Base-by-base conservation (phyloP, 192 early-diverging fungal species). In the Backusella parvicylindrica region DNA sequence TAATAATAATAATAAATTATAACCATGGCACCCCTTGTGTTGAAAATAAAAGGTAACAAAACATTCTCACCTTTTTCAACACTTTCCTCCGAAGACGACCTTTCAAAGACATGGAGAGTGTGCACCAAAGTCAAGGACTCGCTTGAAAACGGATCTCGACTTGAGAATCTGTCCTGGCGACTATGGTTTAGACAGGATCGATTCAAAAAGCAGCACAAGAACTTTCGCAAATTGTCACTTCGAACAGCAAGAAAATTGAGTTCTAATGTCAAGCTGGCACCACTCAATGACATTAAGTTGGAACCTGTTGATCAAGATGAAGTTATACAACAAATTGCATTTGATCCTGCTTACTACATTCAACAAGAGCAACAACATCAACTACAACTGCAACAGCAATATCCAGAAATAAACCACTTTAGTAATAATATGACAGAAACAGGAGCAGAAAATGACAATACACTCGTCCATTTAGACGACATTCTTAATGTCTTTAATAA, bases 81-180 rank as follows among this genome's bases (percentile, higher is more conserved):
- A 53, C 86, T 95, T 31, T 89, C 92, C 37, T 89, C 85, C 47
- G 91, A 88, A 23, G 92, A 92, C 73, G 93, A 95, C 74, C 81
- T 95, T 12, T 89, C 89, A 56, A 89, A 87, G 72, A 88, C 91
- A 2, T 95, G 94, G 94, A 87, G 91, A 40, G 88, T 94, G 21
- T 92, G 92, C 78, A 93, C 93, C 33, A 94, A 94, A 82, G 94
- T 94, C 33, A 95, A 94, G 78, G 92, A 94, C 73, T 88, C 91
- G 47, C 84, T 95, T 13, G 94, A 94, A 72, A 90, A 94, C 77
- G 94, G 94, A n/a, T 89, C 86, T 47, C 91, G 94, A 21, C 80
- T 94, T 21, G 94, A 95, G 75, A 95, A 95, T 74, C 86, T 94
- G 68, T 94, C 93, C n/a, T 95, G 94, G 94, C 83, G 94, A 37